These are phyloP conservation scores for Saturnispora besseyi DNA, from an alignment of 805 yeast species.

Conservation along the genomic window DNA sequence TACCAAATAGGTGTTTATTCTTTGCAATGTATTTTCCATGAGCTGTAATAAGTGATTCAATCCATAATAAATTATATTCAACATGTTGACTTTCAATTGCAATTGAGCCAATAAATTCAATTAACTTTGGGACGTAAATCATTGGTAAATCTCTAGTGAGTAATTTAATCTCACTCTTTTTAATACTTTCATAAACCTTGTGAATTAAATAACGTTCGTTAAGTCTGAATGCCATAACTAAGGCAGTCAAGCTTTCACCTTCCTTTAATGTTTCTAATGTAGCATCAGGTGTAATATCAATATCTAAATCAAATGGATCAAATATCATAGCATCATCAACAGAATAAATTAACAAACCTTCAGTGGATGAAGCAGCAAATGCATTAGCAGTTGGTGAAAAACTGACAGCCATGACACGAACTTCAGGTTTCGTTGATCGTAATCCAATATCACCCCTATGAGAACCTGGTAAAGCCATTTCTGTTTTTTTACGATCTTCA, in stretches of 20 bases:
- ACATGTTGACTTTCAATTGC: constrained; percentile 69
- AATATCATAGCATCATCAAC: constrained; percentile 66
- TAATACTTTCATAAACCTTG: constrained; percentile 63
- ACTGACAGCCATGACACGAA: constrained; percentile 67
- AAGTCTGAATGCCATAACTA: constrained; percentile 89
- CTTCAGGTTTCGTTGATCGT: constrained; percentile 67
- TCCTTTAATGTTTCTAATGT: constrained; percentile 53
- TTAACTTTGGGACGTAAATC: constrained; percentile 60
- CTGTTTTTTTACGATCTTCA: constrained; percentile 53
- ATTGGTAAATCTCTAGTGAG: constrained; percentile 64
- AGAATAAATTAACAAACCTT: constrained; percentile 77
- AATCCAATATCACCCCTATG: constrained; percentile 71
- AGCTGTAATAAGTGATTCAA: constrained; percentile 51
- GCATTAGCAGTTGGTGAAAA: constrained; percentile 88
- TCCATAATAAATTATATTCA: constrained; percentile 80
- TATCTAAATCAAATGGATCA: constrained; percentile 92
- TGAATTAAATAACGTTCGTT: constrained; percentile 72
- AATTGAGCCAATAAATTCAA: constrained; percentile 60
- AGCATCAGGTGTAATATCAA: constrained; percentile 81
- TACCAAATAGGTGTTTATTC: constrained; percentile 53
- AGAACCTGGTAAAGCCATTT: constrained; percentile 77
- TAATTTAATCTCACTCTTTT: constrained; percentile 58
- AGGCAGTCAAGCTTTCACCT: constrained; percentile 60
- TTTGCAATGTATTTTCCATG: constrained; percentile 71
- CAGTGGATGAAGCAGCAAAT: constrained; percentile 93